Evolutionary conservation across 2,329 filamentous ascomycete species (phyloP).

Genomic region (Phyllosticta citribraziliensis): DNA sequence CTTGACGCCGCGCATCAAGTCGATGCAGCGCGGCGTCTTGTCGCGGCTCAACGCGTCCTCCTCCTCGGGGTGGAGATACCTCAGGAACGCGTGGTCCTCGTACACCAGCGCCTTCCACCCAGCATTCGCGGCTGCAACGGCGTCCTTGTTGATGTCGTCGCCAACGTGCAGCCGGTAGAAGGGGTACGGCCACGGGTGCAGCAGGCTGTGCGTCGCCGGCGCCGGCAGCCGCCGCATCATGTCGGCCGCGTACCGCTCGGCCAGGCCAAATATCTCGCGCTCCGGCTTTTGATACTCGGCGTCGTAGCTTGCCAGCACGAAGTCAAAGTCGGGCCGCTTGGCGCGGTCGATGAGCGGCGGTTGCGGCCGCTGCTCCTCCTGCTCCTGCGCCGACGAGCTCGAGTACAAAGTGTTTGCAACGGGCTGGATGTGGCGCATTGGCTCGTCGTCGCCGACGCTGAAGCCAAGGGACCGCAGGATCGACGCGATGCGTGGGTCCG

Average conservation of each 20-base stretch:
- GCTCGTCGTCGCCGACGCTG: constrained; percentile 23
- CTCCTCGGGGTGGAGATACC: background rate
- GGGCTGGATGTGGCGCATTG: background rate
- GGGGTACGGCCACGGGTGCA: background rate
- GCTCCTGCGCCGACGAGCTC: background rate
- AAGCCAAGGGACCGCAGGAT: constrained; percentile 47
- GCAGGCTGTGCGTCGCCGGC: background rate
- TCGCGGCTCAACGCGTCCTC: background rate
- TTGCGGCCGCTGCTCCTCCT: background rate
- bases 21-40: background rate
- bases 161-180: constrained; percentile 39
- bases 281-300: constrained; percentile 52
- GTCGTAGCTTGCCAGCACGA: constrained; percentile 54
- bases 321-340: constrained; percentile 37
- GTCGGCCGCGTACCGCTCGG: constrained; percentile 25
- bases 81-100: constrained; percentile 26
- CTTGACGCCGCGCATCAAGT: background rate
- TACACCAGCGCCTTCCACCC: constrained; percentile 38
- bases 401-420: too few relatives aligned
- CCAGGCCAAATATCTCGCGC: constrained; percentile 45
- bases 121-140: constrained; percentile 36
- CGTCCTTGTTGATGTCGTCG: constrained; percentile 44
- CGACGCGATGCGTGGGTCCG: constrained; percentile 48
- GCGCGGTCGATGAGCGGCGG: background rate
- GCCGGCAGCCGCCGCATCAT: constrained; percentile 10